Evolutionary conservation across 23 red algal genomes (phyloP), one percentile per base, ranked within the genome.

Genomic region (Gracilariopsis chorda): DNA sequence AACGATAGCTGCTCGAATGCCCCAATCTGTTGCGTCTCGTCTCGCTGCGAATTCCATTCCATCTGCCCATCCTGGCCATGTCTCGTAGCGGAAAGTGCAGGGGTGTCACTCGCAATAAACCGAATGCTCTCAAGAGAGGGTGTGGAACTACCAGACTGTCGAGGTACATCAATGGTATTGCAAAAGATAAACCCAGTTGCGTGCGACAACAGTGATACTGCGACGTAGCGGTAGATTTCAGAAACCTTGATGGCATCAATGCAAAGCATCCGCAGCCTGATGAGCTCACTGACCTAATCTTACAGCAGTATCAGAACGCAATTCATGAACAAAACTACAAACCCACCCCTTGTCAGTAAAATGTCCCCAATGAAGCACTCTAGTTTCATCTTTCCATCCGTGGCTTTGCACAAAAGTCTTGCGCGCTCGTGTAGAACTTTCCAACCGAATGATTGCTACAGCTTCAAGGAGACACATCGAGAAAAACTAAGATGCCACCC

Each of bases 1-100:
- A 86, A 86, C 44, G 81, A 56, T 23, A 72, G 56, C 3, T 27
- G 30, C 23, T 86, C 81, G 32, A 86, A 86, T 33, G 67, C 81
- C 1, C 57, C 46, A 20, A 86, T 40, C 30, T 72, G 63, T 7
- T 17, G 53, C 19, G 81, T 52, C 43, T 52, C 10, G 43, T 86
- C 81, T 2, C 57, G 56, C 42, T 86, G 81, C 8, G 60, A 1
- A 42, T 45, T 86, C 57, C 41, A 57, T 36, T n/a, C 19, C 21
- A 23, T 19, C 0, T 69, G 29, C 39, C 81, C 81, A 48, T 67
- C n/a, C 3, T 0, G n/a, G 30, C 35, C 56, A 5, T 17, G 14
- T 39, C 60, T 29, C 4, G 25, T 69, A 17, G 0, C 10, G 14
- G 58, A 30, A 16, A 49, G 51, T 67, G 81, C 16, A 4, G 20